Conservation (phyloP, 441 rosid genomes). For the Manihot esculenta region DNA sequence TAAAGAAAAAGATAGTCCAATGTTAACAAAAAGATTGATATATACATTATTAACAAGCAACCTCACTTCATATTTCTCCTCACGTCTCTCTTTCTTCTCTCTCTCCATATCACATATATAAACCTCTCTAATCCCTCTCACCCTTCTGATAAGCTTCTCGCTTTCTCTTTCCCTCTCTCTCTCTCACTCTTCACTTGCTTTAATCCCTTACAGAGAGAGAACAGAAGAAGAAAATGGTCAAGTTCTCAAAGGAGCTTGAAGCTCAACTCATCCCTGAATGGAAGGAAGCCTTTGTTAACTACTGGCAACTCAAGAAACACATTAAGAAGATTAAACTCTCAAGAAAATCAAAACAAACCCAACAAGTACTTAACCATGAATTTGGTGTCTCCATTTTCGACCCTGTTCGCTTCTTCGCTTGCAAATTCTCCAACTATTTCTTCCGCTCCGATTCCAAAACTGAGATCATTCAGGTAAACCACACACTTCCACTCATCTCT, state of each 20-base stretch:
- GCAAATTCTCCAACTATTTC: slow-evolving; percentile 28
- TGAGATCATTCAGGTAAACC: slow-evolving; percentile 63
- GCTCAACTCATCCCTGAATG: slow-evolving; percentile 98
- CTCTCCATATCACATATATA: slow-evolving; percentile 19
- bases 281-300: slow-evolving; percentile 94
- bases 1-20: not conserved
- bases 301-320: slow-evolving; percentile 85
- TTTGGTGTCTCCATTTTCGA: slow-evolving; percentile 55
- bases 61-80: slow-evolving; percentile 26
- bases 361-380: slow-evolving; percentile 21
- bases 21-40: not conserved
- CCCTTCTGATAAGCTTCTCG: not conserved
- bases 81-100: slow-evolving; percentile 36
- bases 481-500: not conserved
- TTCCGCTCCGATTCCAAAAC: slow-evolving; percentile 22
- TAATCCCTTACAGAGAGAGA: not conserved
- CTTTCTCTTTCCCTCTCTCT: not conserved
- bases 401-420: slow-evolving; percentile 44
- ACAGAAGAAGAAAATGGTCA: slow-evolving; percentile 61
- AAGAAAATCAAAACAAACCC: slow-evolving; percentile 40
- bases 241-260: slow-evolving; percentile 92
- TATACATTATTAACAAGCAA: slow-evolving; percentile 14
- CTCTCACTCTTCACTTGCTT: not conserved
- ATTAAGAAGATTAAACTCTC: slow-evolving; percentile 71
- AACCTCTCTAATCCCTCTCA: slow-evolving; percentile 15